phyloP scores from a whole-genome alignment of 176 grass and related monocot genomes.

The Phoenix dactylifera region DNA sequence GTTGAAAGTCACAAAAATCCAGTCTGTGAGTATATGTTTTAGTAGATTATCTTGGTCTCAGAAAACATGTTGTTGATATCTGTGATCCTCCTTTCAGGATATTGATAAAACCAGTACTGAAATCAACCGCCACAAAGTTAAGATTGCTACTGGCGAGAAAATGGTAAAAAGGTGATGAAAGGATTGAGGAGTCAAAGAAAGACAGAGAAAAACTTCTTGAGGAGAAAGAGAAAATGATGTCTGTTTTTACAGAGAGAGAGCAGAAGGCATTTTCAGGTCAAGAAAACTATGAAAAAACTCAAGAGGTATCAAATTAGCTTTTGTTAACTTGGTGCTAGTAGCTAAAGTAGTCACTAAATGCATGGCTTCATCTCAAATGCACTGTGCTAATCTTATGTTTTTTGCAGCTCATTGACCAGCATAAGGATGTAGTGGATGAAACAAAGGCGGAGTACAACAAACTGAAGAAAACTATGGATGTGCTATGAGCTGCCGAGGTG shows the following conservation, averaged over 20 bases:
- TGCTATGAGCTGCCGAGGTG: conserved; percentile 71
- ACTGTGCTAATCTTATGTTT: conserved; percentile 13
- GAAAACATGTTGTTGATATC: too few relatives aligned
- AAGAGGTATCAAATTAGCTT: conserved; percentile 38
- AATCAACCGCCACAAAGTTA: conserved; percentile 82
- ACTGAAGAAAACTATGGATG: conserved; percentile 78
- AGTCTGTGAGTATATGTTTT: conserved; percentile 54
- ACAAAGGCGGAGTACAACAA: conserved; percentile 83
- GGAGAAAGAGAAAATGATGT: conserved; percentile 53
- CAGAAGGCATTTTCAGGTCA: conserved; percentile 73
- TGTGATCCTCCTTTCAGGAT: conserved; percentile 34
- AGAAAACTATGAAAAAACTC: conserved; percentile 78
- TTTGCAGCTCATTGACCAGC: conserved; percentile 65
- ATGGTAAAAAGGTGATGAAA: conserved; percentile 61
- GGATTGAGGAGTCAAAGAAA: conserved; percentile 58
- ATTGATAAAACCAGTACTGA: conserved; percentile 91
- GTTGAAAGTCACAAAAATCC: conserved; percentile 65
- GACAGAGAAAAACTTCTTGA: conserved; percentile 47
- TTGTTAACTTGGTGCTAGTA: not conserved
- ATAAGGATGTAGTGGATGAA: conserved; percentile 69
- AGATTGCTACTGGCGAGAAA: conserved; percentile 65
- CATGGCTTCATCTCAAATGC: not conserved
- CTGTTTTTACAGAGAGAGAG: conserved; percentile 61
- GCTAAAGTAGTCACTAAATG: too few relatives aligned
- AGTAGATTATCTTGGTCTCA: too few relatives aligned